A percentile compares a stretch with the other conserved stretches of the same genome.
phyloP scores from a whole-genome alignment of 805 yeast species.

The Saturnispora quitensis region DNA sequence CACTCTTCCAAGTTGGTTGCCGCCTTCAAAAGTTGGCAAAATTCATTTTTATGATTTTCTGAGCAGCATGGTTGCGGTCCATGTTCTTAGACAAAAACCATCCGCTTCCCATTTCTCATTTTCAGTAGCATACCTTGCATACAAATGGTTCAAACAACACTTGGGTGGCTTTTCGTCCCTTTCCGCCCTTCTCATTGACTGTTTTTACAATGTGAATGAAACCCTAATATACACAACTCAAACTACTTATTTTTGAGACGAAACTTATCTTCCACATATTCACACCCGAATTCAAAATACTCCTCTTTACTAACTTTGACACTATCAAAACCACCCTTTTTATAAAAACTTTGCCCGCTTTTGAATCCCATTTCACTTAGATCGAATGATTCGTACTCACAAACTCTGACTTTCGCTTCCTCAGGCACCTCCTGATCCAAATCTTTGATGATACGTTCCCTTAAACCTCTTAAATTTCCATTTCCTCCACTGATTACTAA shows the following conservation, averaged over 20 bases:
- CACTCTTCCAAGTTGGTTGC: too few relatives aligned
- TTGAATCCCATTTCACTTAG: slow-evolving; percentile 42
- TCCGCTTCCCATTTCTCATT: too few relatives aligned
- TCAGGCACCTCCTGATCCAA: slow-evolving; percentile 60
- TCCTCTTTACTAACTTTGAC: slow-evolving; percentile 67
- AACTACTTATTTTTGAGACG: slow-evolving; percentile 16
- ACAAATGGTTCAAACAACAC: too few relatives aligned
- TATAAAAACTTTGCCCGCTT: slow-evolving; percentile 42
- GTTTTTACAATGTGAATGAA: background rate
- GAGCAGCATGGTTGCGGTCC: too few relatives aligned
- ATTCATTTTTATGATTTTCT: too few relatives aligned
- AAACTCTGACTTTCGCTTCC: slow-evolving; percentile 55
- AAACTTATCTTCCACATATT: slow-evolving; percentile 28
- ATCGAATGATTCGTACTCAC: slow-evolving; percentile 24
- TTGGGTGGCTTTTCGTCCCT: too few relatives aligned
- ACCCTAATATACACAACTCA: background rate
- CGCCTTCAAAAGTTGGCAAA: too few relatives aligned
- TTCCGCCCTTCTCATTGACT: too few relatives aligned
- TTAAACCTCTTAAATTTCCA: slow-evolving; percentile 59
- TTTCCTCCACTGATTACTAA: slow-evolving; percentile 80
- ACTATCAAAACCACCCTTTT: slow-evolving; percentile 36
- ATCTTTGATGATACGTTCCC: slow-evolving; percentile 50
- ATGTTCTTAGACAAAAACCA: too few relatives aligned
- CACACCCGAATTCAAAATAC: slow-evolving; percentile 76
- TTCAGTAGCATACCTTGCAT: too few relatives aligned